phyloP scores from a whole-genome alignment of 2,329 filamentous ascomycete species.

The Xylariaceae sp. region DNA sequence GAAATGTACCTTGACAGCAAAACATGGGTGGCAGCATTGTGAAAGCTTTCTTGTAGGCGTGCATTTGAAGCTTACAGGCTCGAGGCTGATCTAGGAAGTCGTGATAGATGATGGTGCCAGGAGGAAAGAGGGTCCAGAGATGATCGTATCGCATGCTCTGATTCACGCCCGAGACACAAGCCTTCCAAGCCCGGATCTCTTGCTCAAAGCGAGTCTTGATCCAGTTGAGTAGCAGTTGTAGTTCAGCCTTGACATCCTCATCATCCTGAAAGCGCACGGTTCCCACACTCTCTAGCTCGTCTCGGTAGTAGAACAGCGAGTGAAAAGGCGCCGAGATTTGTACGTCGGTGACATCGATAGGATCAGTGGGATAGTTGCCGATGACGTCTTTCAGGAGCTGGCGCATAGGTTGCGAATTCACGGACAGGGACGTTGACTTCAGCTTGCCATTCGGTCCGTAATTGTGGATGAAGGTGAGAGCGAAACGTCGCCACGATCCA shows the following conservation, averaged over 20 bases:
- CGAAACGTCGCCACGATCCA: constrained; percentile 31
- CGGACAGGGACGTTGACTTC: constrained; percentile 24
- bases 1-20: constrained; percentile 24
- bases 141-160: constrained; percentile 27
- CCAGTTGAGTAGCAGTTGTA: constrained; percentile 30
- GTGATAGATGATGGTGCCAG: constrained; percentile 26
- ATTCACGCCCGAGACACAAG: constrained; percentile 22
- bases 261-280: constrained; percentile 27
- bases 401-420: constrained; percentile 30
- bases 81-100: constrained; percentile 27
- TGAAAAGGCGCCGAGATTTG: constrained; percentile 25
- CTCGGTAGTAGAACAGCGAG: constrained; percentile 28
- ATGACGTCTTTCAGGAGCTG: constrained; percentile 29
- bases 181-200: constrained; percentile 27
- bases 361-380: constrained; percentile 23
- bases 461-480: constrained; percentile 29
- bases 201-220: constrained; percentile 30
- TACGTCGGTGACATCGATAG: constrained; percentile 23
- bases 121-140: constrained; percentile 32
- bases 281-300: constrained; percentile 27
- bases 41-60: constrained; percentile 19
- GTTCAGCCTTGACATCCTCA: constrained; percentile 24
- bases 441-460: constrained; percentile 17
- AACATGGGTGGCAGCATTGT: constrained; percentile 26
- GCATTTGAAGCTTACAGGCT: constrained; percentile 27